These are phyloP conservation scores for Metarhizium humberi DNA, from an alignment of 2,329 filamentous ascomycete species.

Conservation along the genomic window DNA sequence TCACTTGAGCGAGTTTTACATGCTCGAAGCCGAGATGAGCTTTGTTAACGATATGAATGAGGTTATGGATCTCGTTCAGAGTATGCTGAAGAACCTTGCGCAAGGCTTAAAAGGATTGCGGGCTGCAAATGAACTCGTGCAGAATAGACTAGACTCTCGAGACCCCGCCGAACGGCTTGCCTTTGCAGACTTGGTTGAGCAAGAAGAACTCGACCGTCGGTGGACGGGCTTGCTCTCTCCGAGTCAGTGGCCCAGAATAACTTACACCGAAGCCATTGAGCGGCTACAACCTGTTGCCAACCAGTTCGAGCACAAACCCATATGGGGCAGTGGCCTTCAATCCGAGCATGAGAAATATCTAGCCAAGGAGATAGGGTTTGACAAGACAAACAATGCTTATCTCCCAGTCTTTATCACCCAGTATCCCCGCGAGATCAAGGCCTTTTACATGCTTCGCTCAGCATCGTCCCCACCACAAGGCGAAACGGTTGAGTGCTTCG, in stretches of 20 bases:
- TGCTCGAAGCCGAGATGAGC: slow-evolving; percentile 87
- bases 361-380: slow-evolving; percentile 53
- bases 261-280: slow-evolving; percentile 70
- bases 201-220: slow-evolving; percentile 47
- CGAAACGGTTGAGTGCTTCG: slow-evolving; percentile 77
- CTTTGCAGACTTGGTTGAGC: slow-evolving; percentile 33
- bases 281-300: slow-evolving; percentile 51
- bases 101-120: slow-evolving; percentile 29
- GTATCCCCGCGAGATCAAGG: slow-evolving; percentile 82
- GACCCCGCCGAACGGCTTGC: slow-evolving; percentile 31
- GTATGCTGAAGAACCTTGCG: slow-evolving; percentile 54
- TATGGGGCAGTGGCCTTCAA: slow-evolving; percentile 67
- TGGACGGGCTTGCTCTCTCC: slow-evolving; percentile 59
- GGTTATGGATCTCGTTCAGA: slow-evolving; percentile 74
- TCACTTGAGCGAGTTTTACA: slow-evolving; percentile 96
- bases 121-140: slow-evolving; percentile 35
- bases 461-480: slow-evolving; percentile 18
- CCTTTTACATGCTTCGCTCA: slow-evolving; percentile 60
- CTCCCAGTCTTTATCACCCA: slow-evolving; percentile 84
- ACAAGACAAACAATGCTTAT: slow-evolving; percentile 32
- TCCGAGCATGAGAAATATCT: slow-evolving; percentile 91
- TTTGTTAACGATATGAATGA: slow-evolving; percentile 62
- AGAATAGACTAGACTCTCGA: slow-evolving; percentile 24
- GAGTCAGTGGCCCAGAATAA: slow-evolving; percentile 65
- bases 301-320: slow-evolving; percentile 58